These are phyloP conservation scores for Abelmoschus esculentus DNA, from an alignment of 345 rosid species.

Conservation along the genomic window DNA sequence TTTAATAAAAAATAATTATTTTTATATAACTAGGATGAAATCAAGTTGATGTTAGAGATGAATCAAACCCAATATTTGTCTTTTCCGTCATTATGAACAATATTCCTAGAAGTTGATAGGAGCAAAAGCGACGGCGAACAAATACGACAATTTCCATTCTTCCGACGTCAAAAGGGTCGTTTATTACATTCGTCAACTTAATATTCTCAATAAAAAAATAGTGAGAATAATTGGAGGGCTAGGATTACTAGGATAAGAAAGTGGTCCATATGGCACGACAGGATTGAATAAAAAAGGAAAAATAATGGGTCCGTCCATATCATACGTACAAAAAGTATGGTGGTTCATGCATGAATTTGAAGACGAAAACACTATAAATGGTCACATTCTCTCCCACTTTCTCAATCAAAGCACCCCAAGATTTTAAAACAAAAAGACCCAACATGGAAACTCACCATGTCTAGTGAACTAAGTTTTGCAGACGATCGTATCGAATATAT, in stretches of 20 bases:
- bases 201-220: too few relatives aligned
- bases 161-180: background rate
- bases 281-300: background rate
- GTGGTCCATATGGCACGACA: too few relatives aligned
- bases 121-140: conserved; percentile 11
- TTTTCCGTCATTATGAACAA: background rate
- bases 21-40: too few relatives aligned
- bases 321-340: conserved; percentile 12
- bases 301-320: background rate
- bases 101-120: conserved; percentile 3
- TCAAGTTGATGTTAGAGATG: background rate
- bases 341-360: conserved; percentile 24
- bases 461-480: too few relatives aligned
- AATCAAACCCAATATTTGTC: background rate
- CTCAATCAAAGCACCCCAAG: too few relatives aligned
- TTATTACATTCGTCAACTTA: conserved; percentile 21
- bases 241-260: too few relatives aligned
- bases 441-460: too few relatives aligned
- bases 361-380: background rate
- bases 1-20: too few relatives aligned
- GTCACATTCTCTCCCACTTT: background rate
- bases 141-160: background rate
- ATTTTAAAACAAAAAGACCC: too few relatives aligned
- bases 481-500: too few relatives aligned
- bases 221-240: too few relatives aligned